Percentiles rank a stretch among this genome's conserved stretches.
Evolutionary conservation across 2,329 filamentous ascomycete genomes (phyloP).

Genomic region (Paracoccidioides brasiliensis): DNA sequence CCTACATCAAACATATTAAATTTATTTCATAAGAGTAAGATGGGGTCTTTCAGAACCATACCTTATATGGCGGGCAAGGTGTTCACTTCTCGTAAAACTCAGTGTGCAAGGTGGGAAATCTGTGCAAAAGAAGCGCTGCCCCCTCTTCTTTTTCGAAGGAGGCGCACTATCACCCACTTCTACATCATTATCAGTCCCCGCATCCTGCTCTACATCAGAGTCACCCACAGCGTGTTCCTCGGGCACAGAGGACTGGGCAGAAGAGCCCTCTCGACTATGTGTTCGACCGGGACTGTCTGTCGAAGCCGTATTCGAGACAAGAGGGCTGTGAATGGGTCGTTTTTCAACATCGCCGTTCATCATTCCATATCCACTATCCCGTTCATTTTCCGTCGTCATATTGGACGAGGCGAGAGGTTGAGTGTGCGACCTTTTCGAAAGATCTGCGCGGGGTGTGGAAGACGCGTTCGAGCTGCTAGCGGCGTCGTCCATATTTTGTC

Average conservation of each 20-base stretch:
- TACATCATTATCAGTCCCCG: conserved; percentile 50
- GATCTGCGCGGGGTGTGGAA: conserved; percentile 30
- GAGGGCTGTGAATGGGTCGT: background rate
- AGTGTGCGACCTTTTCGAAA: conserved; percentile 12
- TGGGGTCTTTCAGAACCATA: conserved; percentile 30
- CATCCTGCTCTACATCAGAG: conserved; percentile 52
- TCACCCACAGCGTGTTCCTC: conserved; percentile 66
- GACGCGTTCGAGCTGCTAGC: conserved; percentile 40
- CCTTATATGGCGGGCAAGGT: conserved; percentile 88
- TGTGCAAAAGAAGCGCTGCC: conserved; percentile 89
- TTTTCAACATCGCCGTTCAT: background rate
- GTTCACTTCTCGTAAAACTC: conserved; percentile 92
- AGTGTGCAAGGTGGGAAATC: conserved; percentile 88
- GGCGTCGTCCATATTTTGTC: conserved; percentile 32
- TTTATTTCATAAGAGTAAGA: background rate
- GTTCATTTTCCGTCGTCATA: background rate
- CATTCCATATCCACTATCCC: conserved; percentile 1
- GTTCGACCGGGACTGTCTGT: background rate
- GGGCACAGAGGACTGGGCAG: conserved; percentile 10
- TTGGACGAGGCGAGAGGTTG: background rate
- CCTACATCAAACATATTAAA: conserved; percentile 31
- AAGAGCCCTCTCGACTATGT: conserved; percentile 3
- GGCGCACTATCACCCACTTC: conserved; percentile 49
- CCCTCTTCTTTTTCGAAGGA: conserved; percentile 87
- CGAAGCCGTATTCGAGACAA: background rate